phyloP scores from a whole-genome alignment of 768 basidiomycete species.

The Lactarius psammicola region DNA sequence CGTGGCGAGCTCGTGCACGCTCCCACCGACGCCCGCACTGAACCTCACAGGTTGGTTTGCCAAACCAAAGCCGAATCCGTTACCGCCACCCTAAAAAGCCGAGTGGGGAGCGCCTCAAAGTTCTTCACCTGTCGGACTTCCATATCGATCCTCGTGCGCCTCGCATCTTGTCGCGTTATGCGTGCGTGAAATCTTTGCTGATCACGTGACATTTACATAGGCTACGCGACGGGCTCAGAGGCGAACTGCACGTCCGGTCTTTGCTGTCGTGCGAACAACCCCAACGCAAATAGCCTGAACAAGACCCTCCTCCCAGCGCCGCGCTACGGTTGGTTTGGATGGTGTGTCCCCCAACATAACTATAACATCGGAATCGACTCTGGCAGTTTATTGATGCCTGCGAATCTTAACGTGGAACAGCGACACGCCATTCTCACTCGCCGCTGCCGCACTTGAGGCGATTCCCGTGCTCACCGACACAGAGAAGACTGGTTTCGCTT shows the following conservation, averaged over 20 bases:
- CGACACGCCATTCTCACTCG: conserved; percentile 64
- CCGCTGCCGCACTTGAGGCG: conserved; percentile 56
- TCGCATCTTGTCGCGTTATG: not conserved
- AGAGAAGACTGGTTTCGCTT: conserved; percentile 57
- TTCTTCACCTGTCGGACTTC: conserved; percentile 74
- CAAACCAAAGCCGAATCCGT: conserved; percentile 71
- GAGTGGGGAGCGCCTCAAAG: conserved; percentile 65
- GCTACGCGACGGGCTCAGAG: conserved; percentile 67
- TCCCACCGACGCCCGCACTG: conserved; percentile 56
- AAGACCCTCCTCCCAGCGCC: conserved; percentile 57
- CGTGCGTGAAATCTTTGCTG: conserved; percentile 3
- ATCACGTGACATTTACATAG: conserved; percentile 36
- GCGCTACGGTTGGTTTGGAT: conserved; percentile 62
- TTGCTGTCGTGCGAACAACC: conserved; percentile 60
- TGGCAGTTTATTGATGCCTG: not conserved
- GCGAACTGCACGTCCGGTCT: conserved; percentile 66
- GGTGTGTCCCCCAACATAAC: conserved; percentile 39
- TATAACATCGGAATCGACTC: not conserved
- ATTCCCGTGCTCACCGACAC: conserved; percentile 68
- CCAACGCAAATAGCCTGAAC: conserved; percentile 52
- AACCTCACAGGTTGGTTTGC: conserved; percentile 69
- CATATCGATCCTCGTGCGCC: conserved; percentile 69
- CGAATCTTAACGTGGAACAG: conserved; percentile 30
- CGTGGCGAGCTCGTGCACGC: conserved; percentile 48
- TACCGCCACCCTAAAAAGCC: conserved; percentile 56